phyloP scores from a whole-genome alignment of 2,329 filamentous ascomycete genomes.

The Zasmidium citrigriseum region DNA sequence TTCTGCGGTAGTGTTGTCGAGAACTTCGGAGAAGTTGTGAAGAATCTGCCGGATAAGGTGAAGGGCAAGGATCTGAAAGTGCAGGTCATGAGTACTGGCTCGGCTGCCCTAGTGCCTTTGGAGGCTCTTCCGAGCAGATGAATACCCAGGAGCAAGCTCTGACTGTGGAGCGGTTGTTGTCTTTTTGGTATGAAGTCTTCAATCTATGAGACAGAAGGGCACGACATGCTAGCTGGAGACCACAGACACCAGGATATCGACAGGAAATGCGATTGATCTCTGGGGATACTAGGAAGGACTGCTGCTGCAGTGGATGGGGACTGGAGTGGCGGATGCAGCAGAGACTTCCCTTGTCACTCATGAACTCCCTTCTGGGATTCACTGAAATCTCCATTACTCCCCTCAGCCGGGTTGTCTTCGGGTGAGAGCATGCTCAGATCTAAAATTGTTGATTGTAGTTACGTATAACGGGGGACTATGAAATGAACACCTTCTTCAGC shows the following conservation, averaged over 20 bases:
- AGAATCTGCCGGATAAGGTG: conserved; percentile 8
- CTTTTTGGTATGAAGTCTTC: not conserved
- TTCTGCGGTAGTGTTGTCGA: conserved; percentile 59
- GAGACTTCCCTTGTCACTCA: too few species aligned
- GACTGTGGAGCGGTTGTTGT: not conserved
- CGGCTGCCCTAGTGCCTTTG: not conserved
- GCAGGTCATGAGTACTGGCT: not conserved
- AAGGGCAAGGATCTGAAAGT: not conserved
- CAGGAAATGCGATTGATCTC: too few species aligned
- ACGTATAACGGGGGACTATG: too few species aligned
- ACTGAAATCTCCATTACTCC: too few species aligned
- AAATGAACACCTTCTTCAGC: conserved; percentile 89
- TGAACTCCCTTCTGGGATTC: too few species aligned
- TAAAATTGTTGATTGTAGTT: too few species aligned
- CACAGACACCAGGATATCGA: not conserved
- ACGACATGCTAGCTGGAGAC: not conserved
- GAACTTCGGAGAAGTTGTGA: conserved; percentile 30
- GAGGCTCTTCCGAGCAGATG: not conserved
- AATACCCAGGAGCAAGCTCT: not conserved
- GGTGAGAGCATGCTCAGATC: too few species aligned
- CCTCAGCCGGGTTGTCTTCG: too few species aligned
- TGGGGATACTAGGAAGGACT: too few species aligned
- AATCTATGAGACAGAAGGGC: not conserved
- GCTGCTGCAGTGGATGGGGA: too few species aligned
- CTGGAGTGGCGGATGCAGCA: too few species aligned